A percentile compares a stretch with the other conserved stretches of the same genome.
phyloP scores from a whole-genome alignment of 73 alveolate genomes.

The Paraurostyla sp. region DNA sequence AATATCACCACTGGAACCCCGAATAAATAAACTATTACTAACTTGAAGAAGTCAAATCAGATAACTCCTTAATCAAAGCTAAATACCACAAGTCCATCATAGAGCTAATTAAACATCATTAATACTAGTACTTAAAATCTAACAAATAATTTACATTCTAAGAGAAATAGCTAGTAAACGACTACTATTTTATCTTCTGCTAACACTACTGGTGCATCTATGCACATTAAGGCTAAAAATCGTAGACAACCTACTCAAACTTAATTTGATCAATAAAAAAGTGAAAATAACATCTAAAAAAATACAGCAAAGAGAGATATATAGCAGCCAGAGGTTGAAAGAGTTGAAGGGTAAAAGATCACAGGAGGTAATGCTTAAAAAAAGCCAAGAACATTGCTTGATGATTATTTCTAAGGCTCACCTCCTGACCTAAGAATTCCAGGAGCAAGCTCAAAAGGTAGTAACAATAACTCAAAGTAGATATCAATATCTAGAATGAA shows the following conservation, averaged over 20 bases:
- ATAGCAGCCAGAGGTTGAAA: background rate
- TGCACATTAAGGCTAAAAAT: background rate
- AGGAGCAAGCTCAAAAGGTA: background rate
- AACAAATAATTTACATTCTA: background rate
- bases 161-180: background rate
- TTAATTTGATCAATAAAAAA: background rate
- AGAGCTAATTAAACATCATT: background rate
- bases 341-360: constrained; percentile 26
- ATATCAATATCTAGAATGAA: background rate
- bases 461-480: background rate
- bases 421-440: constrained; percentile 1
- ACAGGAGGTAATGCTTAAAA: too few species aligned
- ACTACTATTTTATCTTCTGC: too few species aligned
- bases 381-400: constrained; percentile 15
- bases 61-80: background rate
- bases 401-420: constrained; percentile 3
- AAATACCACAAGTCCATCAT: constrained; percentile 1
- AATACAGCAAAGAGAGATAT: background rate
- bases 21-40: background rate
- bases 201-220: background rate
- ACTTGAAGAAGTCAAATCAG: background rate
- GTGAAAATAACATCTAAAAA: background rate
- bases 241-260: constrained; percentile 22
- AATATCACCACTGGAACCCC: constrained; percentile 33
- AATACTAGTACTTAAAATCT: background rate